Evolutionary conservation across 768 basidiomycete genomes (phyloP), one percentile per base, ranked within the genome.

Genomic region (Mrakia hoshinonis): DNA sequence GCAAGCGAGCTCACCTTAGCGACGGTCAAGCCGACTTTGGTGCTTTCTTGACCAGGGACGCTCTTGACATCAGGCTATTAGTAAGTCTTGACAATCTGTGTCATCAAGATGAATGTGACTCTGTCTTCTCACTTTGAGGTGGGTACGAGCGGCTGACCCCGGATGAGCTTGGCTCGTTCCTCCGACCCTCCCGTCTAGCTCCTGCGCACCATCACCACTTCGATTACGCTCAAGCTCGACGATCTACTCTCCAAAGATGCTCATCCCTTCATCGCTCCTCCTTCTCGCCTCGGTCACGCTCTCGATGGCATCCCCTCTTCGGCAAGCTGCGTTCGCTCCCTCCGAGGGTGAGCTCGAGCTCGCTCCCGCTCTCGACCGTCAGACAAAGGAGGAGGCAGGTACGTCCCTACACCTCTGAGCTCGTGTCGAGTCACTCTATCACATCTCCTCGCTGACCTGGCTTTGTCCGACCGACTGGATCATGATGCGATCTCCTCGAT

Each of bases 331-430:
- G 58, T 22, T 31, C 36, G 34, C 9, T n/a, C 49, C 49, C 22
- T 51, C 49, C 49, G 20, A n/a, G 22, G 4, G 11, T n/a, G 55
- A 58, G 26, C 55, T 31, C 13, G 29, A 58, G 31, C 36, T 61
- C 58, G 22, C 36, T n/a, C 31, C 18, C 58, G 31, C 36, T 22
- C 58, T 48, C 36, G 58, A n/a, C 31, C 34, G 69, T 6, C 69
- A 70, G 62, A 70, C 69, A n/a, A 61, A 63, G 58, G 36, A 49
- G 18, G 69, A 70, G 20, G 69, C 69, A 12, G 69, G 69, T 64
- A 6, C 11, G 36, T 52, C n/a, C 52, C 24, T 24, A 4, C 34
- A 29, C 15, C 29, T 34, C 6, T 24, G 29, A 4, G n/a, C n/a
- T n/a, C n/a, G n/a, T n/a, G n/a, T n/a, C n/a, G n/a, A n/a, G n/a